A percentile compares a stretch with the other conserved stretches of the same genome.
Conservation (phyloP, 2,329 filamentous ascomycete genomes). For the Sclerotinia nivalis region DNA sequence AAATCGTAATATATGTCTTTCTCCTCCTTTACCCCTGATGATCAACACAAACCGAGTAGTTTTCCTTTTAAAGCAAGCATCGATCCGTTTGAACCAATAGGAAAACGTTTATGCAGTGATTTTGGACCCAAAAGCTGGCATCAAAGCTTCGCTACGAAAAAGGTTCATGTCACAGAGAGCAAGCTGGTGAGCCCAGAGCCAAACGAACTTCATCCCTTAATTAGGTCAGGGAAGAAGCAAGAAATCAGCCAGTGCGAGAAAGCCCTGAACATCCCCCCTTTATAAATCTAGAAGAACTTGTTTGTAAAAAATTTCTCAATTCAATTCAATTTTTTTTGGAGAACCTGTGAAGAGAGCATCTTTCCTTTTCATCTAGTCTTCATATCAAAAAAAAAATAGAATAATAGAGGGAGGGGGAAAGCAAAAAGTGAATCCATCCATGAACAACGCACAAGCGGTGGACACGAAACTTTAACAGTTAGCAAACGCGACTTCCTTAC, state of each 20-base stretch:
- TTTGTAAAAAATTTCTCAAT: background rate
- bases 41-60: background rate
- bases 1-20: background rate
- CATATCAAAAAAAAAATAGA: background rate
- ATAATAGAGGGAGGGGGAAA: background rate
- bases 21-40: conserved; percentile 10
- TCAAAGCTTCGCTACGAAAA: conserved; percentile 18
- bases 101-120: background rate
- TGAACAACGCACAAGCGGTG: conserved; percentile 5
- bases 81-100: conserved; percentile 2
- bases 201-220: conserved; percentile 23
- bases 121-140: conserved; percentile 16
- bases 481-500: conserved; percentile 12
- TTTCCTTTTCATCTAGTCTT: background rate
- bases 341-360: background rate
- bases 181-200: conserved; percentile 3
- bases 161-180: conserved; percentile 6
- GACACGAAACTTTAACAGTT: conserved; percentile 9
- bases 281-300: background rate
- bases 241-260: conserved; percentile 9
- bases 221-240: conserved; percentile 13
- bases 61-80: conserved; percentile 6
- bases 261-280: conserved; percentile 1
- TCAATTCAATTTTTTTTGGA: background rate
- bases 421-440: conserved; percentile 13